A percentile compares a stretch with the other conserved stretches of the same genome.
Evolutionary conservation across 345 rosid species (phyloP).

Genomic region (Hevea brasiliensis): DNA sequence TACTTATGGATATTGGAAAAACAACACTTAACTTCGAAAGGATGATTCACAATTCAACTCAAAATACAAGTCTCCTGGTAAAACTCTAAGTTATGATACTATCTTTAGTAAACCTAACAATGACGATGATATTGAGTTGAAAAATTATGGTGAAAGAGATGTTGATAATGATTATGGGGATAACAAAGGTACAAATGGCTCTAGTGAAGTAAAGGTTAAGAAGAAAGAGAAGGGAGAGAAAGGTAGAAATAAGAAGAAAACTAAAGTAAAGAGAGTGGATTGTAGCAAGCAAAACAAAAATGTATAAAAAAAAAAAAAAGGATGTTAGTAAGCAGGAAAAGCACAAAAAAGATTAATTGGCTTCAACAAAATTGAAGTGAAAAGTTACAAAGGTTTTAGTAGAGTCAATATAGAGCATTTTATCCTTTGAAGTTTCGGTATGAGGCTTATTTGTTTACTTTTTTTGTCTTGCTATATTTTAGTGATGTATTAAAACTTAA

Average conservation of each 20-base stretch:
- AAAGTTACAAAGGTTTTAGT: too few species aligned
- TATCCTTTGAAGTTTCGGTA: too few species aligned
- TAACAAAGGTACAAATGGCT: constrained; percentile 15
- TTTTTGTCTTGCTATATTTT: too few species aligned
- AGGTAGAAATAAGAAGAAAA: not conserved
- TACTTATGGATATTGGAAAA: constrained; percentile 45
- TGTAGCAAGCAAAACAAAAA: constrained; percentile 10
- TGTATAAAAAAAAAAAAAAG: not conserved
- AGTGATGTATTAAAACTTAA: too few species aligned
- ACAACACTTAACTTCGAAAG: constrained; percentile 37
- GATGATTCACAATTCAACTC: constrained; percentile 36
- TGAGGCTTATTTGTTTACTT: too few species aligned
- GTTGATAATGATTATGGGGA: constrained; percentile 3
- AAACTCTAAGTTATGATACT: constrained; percentile 27
- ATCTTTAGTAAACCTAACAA: constrained; percentile 34
- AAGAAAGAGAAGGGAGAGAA: constrained; percentile 34
- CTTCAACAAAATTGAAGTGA: not conserved
- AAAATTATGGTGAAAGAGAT: too few species aligned
- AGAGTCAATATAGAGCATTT: too few species aligned
- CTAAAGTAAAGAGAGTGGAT: constrained; percentile 8
- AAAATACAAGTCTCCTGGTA: constrained; percentile 43
- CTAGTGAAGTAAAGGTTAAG: constrained; percentile 21
- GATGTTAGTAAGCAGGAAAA: not conserved
- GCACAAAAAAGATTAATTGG: constrained; percentile 6
- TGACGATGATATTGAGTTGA: too few species aligned